phyloP scores from a whole-genome alignment of 306 rosid genomes.

The Trifolium dubium region DNA sequence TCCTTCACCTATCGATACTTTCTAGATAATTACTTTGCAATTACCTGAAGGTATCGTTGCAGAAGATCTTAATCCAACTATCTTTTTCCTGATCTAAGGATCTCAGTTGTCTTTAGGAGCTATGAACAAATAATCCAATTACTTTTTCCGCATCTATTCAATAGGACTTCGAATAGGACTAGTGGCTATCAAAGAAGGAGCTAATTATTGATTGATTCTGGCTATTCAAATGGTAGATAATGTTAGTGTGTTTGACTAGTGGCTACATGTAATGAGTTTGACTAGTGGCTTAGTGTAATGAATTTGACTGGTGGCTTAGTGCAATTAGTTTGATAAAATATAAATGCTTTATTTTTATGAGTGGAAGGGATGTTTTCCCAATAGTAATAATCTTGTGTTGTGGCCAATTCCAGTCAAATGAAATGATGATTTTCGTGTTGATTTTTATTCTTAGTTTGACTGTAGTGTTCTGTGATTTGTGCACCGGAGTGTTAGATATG shows the following conservation, averaged over 20 bases:
- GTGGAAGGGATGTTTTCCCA: conserved; percentile 2
- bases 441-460: conserved; percentile 9
- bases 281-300: background rate
- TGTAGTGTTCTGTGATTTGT: background rate
- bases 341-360: conserved; percentile 4
- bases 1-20: background rate
- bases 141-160: conserved; percentile 3
- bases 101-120: background rate
- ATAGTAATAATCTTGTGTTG: conserved; percentile 1
- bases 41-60: background rate
- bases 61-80: background rate
- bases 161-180: conserved; percentile 3
- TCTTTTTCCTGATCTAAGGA: background rate
- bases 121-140: background rate
- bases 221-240: background rate
- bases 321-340: conserved; percentile 21
- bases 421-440: conserved; percentile 10
- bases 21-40: background rate
- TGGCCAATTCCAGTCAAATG: conserved; percentile 18
- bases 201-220: conserved; percentile 8
- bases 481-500: background rate
- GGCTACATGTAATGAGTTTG: conserved; percentile 8
- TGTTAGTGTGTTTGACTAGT: conserved; percentile 4
- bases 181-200: background rate
- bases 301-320: background rate